phyloP scores from a whole-genome alignment of 2,329 filamentous ascomycete species.

The Fusarium albidum region DNA sequence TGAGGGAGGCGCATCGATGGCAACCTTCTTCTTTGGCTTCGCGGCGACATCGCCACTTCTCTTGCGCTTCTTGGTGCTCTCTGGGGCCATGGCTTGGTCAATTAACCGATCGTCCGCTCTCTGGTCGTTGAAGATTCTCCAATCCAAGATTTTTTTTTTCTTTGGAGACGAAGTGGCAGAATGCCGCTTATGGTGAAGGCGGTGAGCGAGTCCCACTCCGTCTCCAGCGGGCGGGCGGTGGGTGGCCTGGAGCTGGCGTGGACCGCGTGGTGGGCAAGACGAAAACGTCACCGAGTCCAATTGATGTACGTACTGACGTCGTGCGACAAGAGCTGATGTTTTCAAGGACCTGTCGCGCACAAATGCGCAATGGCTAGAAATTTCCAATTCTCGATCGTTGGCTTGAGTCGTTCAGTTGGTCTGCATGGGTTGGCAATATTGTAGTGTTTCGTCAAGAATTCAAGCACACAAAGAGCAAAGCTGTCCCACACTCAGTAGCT shows the following conservation, averaged over 20 bases:
- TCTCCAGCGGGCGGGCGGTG: not conserved
- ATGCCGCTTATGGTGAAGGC: constrained; percentile 34
- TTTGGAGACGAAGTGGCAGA: constrained; percentile 30
- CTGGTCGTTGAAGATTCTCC: constrained; percentile 14
- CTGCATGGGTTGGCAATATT: not conserved
- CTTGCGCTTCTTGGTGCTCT: constrained; percentile 62
- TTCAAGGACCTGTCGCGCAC: constrained; percentile 15
- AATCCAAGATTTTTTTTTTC: constrained; percentile 35
- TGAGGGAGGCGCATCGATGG: constrained; percentile 51
- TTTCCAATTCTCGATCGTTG: not conserved
- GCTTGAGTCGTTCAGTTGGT: not conserved
- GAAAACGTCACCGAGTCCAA: not conserved
- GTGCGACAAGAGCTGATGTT: constrained; percentile 9
- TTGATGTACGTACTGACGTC: constrained; percentile 14
- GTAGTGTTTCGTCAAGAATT: not conserved
- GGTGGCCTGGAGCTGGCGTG: no score
- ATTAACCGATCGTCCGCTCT: constrained; percentile 15
- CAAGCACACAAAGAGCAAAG: not conserved
- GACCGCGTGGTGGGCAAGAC: constrained; percentile 3
- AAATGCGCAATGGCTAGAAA: not conserved
- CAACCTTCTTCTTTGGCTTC: constrained; percentile 62
- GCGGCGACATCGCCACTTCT: constrained; percentile 51
- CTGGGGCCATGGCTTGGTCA: constrained; percentile 47
- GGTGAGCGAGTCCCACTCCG: constrained; percentile 26
- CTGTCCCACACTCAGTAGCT: not conserved